Percentiles rank a stretch among this genome's conserved stretches.
Evolutionary conservation across 2,329 filamentous ascomycete genomes (phyloP).

Genomic region (Graphilbum sp.): DNA sequence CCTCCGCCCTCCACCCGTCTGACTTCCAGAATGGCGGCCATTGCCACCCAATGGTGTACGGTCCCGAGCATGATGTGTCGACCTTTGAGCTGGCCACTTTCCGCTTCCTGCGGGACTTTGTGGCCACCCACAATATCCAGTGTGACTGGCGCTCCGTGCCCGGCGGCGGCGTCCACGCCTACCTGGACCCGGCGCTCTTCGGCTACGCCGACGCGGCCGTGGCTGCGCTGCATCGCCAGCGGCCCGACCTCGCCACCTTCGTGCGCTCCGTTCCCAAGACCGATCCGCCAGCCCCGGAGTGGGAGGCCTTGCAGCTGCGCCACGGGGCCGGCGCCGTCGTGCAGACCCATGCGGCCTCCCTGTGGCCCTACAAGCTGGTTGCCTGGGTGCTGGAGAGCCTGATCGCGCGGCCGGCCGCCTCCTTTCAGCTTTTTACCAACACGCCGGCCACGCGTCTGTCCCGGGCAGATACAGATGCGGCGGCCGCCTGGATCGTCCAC

Average conservation of each 20-base stretch:
- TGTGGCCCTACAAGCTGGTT: slow-evolving; percentile 80
- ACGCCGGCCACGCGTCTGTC: slow-evolving; percentile 44
- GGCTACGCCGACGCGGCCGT: slow-evolving; percentile 33
- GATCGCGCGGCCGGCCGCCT: slow-evolving; percentile 13
- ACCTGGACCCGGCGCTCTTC: slow-evolving; percentile 40
- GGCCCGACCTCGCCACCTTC: slow-evolving; percentile 40
- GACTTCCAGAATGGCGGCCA: slow-evolving; percentile 46
- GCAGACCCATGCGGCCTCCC: slow-evolving; percentile 46
- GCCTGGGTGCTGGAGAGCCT: slow-evolving; percentile 51
- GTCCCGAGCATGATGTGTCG: slow-evolving; percentile 40
- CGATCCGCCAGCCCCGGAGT: slow-evolving; percentile 13
- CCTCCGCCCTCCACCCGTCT: no score
- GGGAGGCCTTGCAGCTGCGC: slow-evolving; percentile 37
- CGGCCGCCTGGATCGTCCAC: slow-evolving; percentile 38
- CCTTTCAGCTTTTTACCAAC: slow-evolving; percentile 58
- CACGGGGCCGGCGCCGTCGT: slow-evolving; percentile 46
- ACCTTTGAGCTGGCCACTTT: slow-evolving; percentile 60
- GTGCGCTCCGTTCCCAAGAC: slow-evolving; percentile 23
- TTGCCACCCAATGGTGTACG: slow-evolving; percentile 57
- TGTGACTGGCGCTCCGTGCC: slow-evolving; percentile 53
- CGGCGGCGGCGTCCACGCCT: slow-evolving; percentile 40
- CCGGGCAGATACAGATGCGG: slow-evolving; percentile 8
- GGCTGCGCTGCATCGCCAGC: slow-evolving; percentile 26
- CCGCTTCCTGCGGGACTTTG: slow-evolving; percentile 37
- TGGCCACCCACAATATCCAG: slow-evolving; percentile 38